phyloP scores from a whole-genome alignment of 176 grass and related monocot genomes.

The Saccharum spontaneum region DNA sequence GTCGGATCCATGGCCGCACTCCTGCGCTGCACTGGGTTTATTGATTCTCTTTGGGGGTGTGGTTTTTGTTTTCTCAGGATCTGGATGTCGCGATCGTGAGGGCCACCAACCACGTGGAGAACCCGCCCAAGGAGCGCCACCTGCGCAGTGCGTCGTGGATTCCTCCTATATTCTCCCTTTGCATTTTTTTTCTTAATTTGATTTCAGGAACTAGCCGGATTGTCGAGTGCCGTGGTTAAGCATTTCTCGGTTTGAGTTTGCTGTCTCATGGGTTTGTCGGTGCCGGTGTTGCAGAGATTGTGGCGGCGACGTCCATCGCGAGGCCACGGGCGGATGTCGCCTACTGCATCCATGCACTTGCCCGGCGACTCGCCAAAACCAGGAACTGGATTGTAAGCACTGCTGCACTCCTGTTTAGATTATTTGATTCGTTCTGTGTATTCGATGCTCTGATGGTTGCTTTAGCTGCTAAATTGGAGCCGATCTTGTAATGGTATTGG shows the following conservation, averaged over 20 bases:
- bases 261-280: conserved; percentile 26
- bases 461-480: background rate
- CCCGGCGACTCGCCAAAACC: conserved; percentile 78
- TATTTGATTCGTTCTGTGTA: background rate
- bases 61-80: conserved; percentile 53
- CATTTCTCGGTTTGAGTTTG: conserved; percentile 19
- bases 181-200: conserved; percentile 10
- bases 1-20: conserved; percentile 26
- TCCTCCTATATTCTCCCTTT: conserved; percentile 1
- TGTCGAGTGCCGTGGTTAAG: background rate
- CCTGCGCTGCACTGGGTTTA: conserved; percentile 17
- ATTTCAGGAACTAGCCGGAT: background rate
- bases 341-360: conserved; percentile 90
- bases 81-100: conserved; percentile 98
- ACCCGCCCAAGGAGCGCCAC: conserved; percentile 86
- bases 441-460: conserved; percentile 23
- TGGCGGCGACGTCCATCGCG: conserved; percentile 61
- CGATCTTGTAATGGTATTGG: background rate
- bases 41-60: background rate
- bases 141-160: conserved; percentile 68
- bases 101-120: conserved; percentile 92
- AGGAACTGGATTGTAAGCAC: conserved; percentile 87
- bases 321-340: conserved; percentile 68
- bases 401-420: background rate
- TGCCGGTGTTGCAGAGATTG: conserved; percentile 66